Base-by-base conservation (phyloP, 129 eudicot genomes). In the Artemisia tridentata region DNA sequence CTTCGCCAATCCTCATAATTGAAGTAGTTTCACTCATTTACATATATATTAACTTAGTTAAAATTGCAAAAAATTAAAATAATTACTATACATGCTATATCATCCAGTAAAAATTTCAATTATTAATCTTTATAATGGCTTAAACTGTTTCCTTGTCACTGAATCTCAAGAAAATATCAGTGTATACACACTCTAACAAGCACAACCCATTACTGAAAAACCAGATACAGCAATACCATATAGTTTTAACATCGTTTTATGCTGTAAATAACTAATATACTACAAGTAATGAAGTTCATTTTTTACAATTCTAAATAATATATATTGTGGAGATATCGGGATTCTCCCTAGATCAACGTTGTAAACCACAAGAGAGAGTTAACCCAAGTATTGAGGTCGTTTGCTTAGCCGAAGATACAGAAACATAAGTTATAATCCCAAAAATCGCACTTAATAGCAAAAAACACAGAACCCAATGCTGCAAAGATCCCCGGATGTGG, bases 401-500 rank as follows among this genome's bases (percentile, higher is more conserved):
- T 56, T 48, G 47, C 53, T 4, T 54, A 12, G 77, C 43, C 31
- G 72, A 64, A 21, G 72, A 78, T 10, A 56, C 14, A 3, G 67
- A 63, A 59, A 43, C 18, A 60, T 58, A 79, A 49, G 45, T 55
- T 11, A 58, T n/a, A 20, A 60, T 72, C 53, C 82, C 78, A 2
- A 78, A 68, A 34, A 56, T 3, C 8, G 73, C 48, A 66, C 74
- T 72, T 6, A 68, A 41, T 65, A 78, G 47, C 2, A 74, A 59
- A 31, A 11, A 78, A 11, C 16, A 72, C 41, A 6, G 69, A 77
- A 11, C 78, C 78, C 2, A 29, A 29, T 0, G 68, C 68, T n/a
- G 69, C 78, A 51, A 78, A 72, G 29, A 72, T 61, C 47, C 74
- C 78, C 0, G 78, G 78, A 41, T 65, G 72, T 29, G 34, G 54